Conservation (phyloP, 371 early-diverging fungal genomes). For the Syncephalastrum monosporum region DNA sequence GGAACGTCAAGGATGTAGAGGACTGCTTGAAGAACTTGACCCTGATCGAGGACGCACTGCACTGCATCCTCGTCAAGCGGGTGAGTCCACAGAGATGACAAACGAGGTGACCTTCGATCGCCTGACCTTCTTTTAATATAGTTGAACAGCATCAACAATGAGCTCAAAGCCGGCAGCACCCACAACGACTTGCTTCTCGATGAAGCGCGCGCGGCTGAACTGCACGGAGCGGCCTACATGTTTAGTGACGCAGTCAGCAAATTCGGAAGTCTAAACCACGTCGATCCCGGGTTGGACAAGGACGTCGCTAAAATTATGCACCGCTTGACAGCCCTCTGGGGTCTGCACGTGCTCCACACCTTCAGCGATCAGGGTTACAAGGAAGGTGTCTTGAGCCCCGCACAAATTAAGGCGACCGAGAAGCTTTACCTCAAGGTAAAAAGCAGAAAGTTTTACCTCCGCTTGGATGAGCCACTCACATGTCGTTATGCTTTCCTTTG, state of each 20-base stretch:
- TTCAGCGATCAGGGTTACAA: conserved; percentile 52
- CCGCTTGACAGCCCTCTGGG: conserved; percentile 37
- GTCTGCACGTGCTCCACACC: conserved; percentile 36
- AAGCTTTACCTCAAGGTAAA: conserved; percentile 40
- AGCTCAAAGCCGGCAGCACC: conserved; percentile 10
- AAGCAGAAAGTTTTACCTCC: not conserved
- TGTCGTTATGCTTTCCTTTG: no score
- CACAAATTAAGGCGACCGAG: conserved; percentile 47
- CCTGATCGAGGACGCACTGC: conserved; percentile 29
- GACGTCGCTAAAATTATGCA: conserved; percentile 28
- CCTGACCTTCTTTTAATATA: conserved; percentile 7
- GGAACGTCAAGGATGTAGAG: conserved; percentile 21
- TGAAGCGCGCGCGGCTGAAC: conserved; percentile 31
- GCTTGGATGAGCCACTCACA: not conserved
- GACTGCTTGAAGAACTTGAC: conserved; percentile 27
- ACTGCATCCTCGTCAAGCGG: conserved; percentile 34
- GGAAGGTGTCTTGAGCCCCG: conserved; percentile 49
- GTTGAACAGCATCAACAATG: conserved; percentile 27
- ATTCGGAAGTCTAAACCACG: conserved; percentile 20
- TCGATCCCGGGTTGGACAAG: conserved; percentile 24
- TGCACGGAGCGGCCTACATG: conserved; percentile 37
- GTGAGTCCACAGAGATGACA: conserved; percentile 17
- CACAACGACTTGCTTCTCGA: conserved; percentile 35
- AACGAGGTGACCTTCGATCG: not conserved
- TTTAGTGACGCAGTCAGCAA: conserved; percentile 28